Evolutionary conservation across 1,284 basidiomycete species (phyloP).

Genomic region (Apiotrichum sp.): DNA sequence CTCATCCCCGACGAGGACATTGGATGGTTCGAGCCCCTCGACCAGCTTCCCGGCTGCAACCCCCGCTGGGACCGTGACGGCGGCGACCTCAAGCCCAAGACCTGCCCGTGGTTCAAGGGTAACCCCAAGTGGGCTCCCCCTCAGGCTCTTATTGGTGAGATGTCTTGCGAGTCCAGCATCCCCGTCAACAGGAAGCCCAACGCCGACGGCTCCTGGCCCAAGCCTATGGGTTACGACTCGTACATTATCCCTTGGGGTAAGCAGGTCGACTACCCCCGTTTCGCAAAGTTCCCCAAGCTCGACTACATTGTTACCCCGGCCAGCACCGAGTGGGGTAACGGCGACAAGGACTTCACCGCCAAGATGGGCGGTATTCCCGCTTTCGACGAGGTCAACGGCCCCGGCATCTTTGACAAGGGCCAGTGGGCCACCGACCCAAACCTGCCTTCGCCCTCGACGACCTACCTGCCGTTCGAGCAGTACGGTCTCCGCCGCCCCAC

Average conservation of each 20-base stretch:
- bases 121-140: conserved; percentile 2
- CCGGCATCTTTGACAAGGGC: too few species aligned
- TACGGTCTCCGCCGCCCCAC: too few species aligned
- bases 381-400: too few species aligned
- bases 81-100: not conserved
- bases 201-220: too few species aligned
- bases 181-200: not conserved
- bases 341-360: too few species aligned
- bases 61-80: conserved; percentile 6
- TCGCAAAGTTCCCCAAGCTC: not conserved
- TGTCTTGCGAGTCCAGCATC: not conserved
- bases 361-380: too few species aligned
- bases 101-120: not conserved
- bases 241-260: too few species aligned
- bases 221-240: too few species aligned
- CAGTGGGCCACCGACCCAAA: too few species aligned
- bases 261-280: not conserved
- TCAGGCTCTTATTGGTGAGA: not conserved
- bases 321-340: too few species aligned
- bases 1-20: conserved; percentile 13
- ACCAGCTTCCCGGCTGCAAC: conserved; percentile 15
- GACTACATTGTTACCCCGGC: not conserved
- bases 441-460: too few species aligned
- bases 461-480: too few species aligned
- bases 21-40: conserved; percentile 7